These are phyloP conservation scores for Cladosporium halotolerans DNA, from an alignment of 2,329 filamentous ascomycete genomes.

Conservation along the genomic window DNA sequence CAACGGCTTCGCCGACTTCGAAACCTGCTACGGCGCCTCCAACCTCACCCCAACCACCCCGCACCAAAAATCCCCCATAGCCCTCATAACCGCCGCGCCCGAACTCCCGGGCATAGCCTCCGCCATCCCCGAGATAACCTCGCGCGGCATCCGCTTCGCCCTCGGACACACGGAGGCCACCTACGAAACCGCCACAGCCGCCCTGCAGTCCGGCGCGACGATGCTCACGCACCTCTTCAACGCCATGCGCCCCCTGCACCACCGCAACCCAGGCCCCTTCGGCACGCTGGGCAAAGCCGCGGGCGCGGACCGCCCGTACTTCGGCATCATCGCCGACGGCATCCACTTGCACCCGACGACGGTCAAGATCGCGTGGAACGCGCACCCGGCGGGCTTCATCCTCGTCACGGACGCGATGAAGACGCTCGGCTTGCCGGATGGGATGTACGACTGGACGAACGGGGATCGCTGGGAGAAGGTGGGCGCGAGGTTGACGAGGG, in stretches of 20 bases:
- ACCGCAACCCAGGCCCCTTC: constrained; percentile 86
- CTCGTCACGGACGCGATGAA: constrained; percentile 92
- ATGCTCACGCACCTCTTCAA: constrained; percentile 96
- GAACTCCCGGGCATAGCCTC: constrained; percentile 60
- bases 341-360: constrained; percentile 85
- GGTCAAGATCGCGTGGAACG: constrained; percentile 81
- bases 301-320: constrained; percentile 58
- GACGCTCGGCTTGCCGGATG: constrained; percentile 75
- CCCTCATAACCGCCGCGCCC: constrained; percentile 80
- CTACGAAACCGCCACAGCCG: constrained; percentile 70
- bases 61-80: constrained; percentile 46
- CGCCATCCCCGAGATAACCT: constrained; percentile 60
- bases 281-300: constrained; percentile 64
- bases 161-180: constrained; percentile 84
- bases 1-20: constrained; percentile 58
- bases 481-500: constrained; percentile 65
- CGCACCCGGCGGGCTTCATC: constrained; percentile 77
- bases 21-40: constrained; percentile 63
- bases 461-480: constrained; percentile 61
- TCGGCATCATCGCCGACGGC: constrained; percentile 84
- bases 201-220: constrained; percentile 66
- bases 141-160: constrained; percentile 65
- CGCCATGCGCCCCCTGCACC: constrained; percentile 83
- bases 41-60: constrained; percentile 51
- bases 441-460: constrained; percentile 81